phyloP scores from a whole-genome alignment of 2,329 filamentous ascomycete species.

The Metarhizium robertsii region DNA sequence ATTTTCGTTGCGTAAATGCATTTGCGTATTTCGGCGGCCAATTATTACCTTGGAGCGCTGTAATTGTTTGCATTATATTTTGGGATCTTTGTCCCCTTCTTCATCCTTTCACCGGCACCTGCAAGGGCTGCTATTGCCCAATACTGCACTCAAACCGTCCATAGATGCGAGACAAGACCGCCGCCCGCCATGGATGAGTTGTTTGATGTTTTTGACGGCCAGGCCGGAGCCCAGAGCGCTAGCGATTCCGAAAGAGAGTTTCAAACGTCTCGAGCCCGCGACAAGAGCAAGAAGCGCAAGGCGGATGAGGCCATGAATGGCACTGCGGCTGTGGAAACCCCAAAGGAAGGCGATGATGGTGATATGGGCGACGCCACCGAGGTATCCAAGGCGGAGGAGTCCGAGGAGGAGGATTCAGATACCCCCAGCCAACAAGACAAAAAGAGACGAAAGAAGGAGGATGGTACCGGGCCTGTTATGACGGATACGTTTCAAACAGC shows the following conservation, averaged over 20 bases:
- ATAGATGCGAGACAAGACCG: background rate
- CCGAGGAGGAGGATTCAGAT: slow-evolving; percentile 27
- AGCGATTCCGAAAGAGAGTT: slow-evolving; percentile 34
- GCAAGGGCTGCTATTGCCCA: background rate
- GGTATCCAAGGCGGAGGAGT: slow-evolving; percentile 25
- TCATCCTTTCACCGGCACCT: background rate
- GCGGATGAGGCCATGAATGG: slow-evolving; percentile 69
- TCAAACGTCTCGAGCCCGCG: slow-evolving; percentile 42
- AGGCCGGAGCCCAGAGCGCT: slow-evolving; percentile 28
- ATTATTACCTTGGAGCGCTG: background rate
- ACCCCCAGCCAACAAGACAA: slow-evolving; percentile 47
- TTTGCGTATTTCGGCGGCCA: background rate
- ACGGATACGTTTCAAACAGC: slow-evolving; percentile 94
- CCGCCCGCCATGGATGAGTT: slow-evolving; percentile 58
- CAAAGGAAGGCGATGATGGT: slow-evolving; percentile 15
- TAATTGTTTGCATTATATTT: background rate
- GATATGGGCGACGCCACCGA: slow-evolving; percentile 34
- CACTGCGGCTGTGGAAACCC: slow-evolving; percentile 10
- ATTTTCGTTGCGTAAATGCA: slow-evolving; percentile 11
- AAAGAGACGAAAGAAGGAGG: slow-evolving; percentile 53
- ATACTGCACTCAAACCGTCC: background rate
- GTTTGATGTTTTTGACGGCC: slow-evolving; percentile 73
- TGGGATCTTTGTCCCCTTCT: background rate
- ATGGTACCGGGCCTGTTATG: slow-evolving; percentile 64
- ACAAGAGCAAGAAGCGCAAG: slow-evolving; percentile 76